These are phyloP conservation scores for Chlamydomonas schloesseri DNA, from an alignment of 139 green algal species.

Conservation along the genomic window DNA sequence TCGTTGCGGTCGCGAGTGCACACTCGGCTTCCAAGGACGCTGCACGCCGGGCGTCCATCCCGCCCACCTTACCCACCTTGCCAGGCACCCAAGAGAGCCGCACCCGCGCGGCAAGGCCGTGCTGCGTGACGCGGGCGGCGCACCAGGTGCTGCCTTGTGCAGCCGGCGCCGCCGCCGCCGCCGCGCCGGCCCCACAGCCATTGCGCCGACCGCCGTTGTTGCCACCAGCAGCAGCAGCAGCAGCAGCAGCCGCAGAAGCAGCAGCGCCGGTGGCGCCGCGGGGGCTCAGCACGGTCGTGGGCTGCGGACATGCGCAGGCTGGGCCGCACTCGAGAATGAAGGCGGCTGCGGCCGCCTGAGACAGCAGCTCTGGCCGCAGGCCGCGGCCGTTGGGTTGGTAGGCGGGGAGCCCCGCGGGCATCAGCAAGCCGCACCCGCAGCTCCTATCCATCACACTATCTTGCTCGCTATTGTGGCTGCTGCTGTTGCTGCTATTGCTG, in stretches of 20 bases:
- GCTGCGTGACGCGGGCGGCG: conserved; percentile 9
- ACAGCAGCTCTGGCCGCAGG: neutral
- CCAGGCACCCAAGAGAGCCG: neutral
- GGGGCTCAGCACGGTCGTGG: no score
- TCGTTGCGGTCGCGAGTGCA: no score
- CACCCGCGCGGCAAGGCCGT: neutral
- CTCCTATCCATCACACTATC: neutral
- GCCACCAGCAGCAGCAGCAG: no score
- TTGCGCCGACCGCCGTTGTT: no score
- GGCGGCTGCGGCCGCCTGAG: neutral
- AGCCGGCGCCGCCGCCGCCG: no score
- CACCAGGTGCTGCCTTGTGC: neutral
- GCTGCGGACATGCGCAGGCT: conserved; percentile 18
- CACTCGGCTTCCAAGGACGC: no score
- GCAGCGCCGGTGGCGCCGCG: neutral
- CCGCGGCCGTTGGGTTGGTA: neutral
- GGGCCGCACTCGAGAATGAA: conserved; percentile 37
- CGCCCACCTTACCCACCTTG: neutral
- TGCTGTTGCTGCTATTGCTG: no score
- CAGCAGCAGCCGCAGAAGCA: neutral
- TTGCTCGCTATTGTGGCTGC: no score
- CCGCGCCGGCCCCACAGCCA: no score
- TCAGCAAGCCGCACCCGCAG: conserved; percentile 2
- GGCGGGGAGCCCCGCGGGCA: neutral
- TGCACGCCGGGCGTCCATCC: no score